Evolutionary conservation across 2,329 filamentous ascomycete species (phyloP).

Genomic region (Arachnomyces sp.): DNA sequence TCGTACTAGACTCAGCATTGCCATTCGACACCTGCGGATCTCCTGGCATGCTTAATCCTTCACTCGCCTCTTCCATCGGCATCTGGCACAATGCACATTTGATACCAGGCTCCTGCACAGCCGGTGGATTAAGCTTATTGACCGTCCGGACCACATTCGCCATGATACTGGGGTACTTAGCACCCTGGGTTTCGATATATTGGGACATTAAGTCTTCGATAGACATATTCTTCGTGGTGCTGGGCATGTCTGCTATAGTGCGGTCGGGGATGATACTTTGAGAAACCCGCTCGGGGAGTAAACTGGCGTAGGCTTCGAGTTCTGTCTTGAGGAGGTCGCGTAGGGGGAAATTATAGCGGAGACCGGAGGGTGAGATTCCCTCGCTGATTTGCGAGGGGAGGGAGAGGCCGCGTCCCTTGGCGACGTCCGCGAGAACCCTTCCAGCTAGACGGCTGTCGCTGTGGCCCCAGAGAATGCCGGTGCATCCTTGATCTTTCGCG

Average conservation of each 20-base stretch:
- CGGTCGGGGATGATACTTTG: constrained; percentile 39
- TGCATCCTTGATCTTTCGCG: constrained; percentile 53
- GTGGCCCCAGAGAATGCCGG: constrained; percentile 71
- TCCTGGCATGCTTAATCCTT: background rate
- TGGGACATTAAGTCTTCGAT: constrained; percentile 86
- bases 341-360: constrained; percentile 67
- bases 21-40: constrained; percentile 1
- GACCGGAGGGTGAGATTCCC: constrained; percentile 52
- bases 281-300: constrained; percentile 44
- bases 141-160: constrained; percentile 90
- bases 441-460: constrained; percentile 83
- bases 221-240: constrained; percentile 53
- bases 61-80: constrained; percentile 49
- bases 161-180: constrained; percentile 81
- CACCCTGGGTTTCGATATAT: constrained; percentile 81
- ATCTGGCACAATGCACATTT: constrained; percentile 62
- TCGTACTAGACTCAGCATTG: background rate
- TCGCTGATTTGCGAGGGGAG: constrained; percentile 77
- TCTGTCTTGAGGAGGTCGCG: constrained; percentile 81
- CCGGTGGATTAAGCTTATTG: constrained; percentile 58
- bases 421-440: constrained; percentile 74
- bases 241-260: constrained; percentile 24
- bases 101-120: constrained; percentile 21
- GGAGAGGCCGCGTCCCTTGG: constrained; percentile 79
- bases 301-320: constrained; percentile 56